Evolutionary conservation across 352 stramenopile species (phyloP).

Genomic region (Pythium scleroteichum): DNA sequence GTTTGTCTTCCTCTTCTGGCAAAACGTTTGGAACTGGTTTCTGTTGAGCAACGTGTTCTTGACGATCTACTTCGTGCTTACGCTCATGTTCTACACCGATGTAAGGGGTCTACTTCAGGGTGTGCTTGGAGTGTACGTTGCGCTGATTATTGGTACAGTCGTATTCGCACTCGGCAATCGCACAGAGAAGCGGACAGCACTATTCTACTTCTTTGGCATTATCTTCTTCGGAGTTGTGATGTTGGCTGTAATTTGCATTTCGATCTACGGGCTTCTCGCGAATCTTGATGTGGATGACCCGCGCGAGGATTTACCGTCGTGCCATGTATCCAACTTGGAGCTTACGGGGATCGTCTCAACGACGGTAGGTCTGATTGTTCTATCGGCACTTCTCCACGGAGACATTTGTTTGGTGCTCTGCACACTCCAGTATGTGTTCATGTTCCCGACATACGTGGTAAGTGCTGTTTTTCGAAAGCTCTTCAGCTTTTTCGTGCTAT

Average conservation of each 20-base stretch:
- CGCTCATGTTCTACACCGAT: constrained; percentile 35
- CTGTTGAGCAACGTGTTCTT: constrained; percentile 51
- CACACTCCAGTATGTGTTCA: constrained; percentile 44
- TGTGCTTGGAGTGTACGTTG: constrained; percentile 41
- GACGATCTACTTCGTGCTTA: constrained; percentile 54
- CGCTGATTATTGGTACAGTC: constrained; percentile 40
- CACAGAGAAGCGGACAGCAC: constrained; percentile 44
- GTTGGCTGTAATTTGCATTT: constrained; percentile 42
- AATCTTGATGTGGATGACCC: constrained; percentile 35
- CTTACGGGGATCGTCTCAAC: constrained; percentile 29
- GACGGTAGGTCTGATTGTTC: constrained; percentile 27
- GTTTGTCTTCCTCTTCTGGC: constrained; percentile 43
- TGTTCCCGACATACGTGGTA: constrained; percentile 47
- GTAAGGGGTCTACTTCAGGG: constrained; percentile 32
- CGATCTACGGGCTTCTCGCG: constrained; percentile 40
- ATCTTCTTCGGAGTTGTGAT: constrained; percentile 51
- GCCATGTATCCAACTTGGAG: constrained; percentile 38
- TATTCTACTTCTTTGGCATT: constrained; percentile 48
- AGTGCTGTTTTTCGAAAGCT: background rate
- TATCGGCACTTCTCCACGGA: constrained; percentile 38
- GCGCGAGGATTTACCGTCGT: constrained; percentile 29
- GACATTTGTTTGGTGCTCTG: constrained; percentile 42
- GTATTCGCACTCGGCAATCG: constrained; percentile 51
- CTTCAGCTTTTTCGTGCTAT: background rate
- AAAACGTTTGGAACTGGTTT: constrained; percentile 48